Base-by-base conservation (phyloP, 2,329 filamentous ascomycete species). In the Trichoderma atrobrunneum region DNA sequence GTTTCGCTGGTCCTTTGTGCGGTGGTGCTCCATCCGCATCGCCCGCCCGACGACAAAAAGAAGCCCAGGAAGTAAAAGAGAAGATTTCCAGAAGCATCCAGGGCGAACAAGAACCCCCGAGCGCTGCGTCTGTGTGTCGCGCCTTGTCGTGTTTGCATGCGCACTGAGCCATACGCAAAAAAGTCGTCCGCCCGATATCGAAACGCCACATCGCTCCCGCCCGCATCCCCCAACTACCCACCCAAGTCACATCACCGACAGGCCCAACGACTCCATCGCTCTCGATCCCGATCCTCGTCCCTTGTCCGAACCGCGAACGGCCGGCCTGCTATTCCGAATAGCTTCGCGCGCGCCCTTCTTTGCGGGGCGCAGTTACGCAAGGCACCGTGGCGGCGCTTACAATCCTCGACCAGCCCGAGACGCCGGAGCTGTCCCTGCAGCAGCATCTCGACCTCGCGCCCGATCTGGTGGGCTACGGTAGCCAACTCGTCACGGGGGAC, bases 381-480 rank as follows among this genome's bases (percentile, higher is more conserved):
- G 81, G 80, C 82, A 83, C 78, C 80, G 85, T 89, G 87, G 87
- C 87, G 80, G 87, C 87, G 78, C 86, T 88, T 80, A 87, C 86
- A 72, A 82, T 88, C 76, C 82, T 87, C 80, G 86, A 81, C 79
- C 85, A 85, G 77, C 82, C 82, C 81, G 85, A 88, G 76, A 76
- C 80, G 72, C 83, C 85, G 76, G 86, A 88, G 79, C 84, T 90
- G 73, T 89, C 88, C 74, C 83, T 89, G 57, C 87, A 89, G 80
- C 87, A 89, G 78, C 87, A 90, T 76, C 84, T 89, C 75, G 87
- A 89, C 75, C 83, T 89, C 74, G 82, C 85, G 71, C 86, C 86
- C 64, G 84, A 86, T 74, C 82, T 89, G 76, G 81, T 85, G 76
- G 83, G 84, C 74, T 87, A 86, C 79, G 82, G 82, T 79, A 83